Evolutionary conservation across 1,284 basidiomycete genomes (phyloP), one percentile per base, ranked within the genome.

Genomic region (Sparassis latifolia): DNA sequence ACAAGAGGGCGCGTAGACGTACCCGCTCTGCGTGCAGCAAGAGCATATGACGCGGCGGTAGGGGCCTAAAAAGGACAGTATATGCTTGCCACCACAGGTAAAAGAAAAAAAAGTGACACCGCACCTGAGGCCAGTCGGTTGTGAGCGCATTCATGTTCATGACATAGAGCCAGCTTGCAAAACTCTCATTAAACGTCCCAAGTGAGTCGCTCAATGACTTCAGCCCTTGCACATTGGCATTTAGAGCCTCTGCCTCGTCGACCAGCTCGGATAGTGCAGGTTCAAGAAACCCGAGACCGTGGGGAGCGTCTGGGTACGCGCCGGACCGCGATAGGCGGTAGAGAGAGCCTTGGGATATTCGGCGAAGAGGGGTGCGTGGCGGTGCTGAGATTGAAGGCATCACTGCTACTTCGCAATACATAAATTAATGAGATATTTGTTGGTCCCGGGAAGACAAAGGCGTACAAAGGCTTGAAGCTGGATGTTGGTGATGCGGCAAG

Each of bases 101-200:
- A 38, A 37, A 46, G 43, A 40, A 39, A 35, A 41, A 37, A 5
- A 31, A 33, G 2, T 0, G 2, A 44, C 20, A 5, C 62, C 78
- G 52, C 58, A 87, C 91, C 77, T 95, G 87, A 0, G 82, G 81
- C 92, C 92, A 97, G 66, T 96, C 93, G 0, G 86, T 85, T 31
- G 92, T 94, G 56, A 95, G 80, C 1, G 92, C 86, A 62, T 96
- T 95, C 91, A 97, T 96, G 65, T 92, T 88, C 79, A 97, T 83
- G 7, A 87, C 84, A 66, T 94, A 95, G 20, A 97, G 69, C 77
- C 86, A 95, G 65, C 89, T 92, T 7, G 92, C 87, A 63, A 97
- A 97, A 39, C 85, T 85, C 66, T 97, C 94, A 65, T 97, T 96
- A 74, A 97, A 97, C 9, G 80, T 84, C 3, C 81, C 79, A 44